phyloP scores from a whole-genome alignment of 106 monocot species.

The Hemerocallis citrina region DNA sequence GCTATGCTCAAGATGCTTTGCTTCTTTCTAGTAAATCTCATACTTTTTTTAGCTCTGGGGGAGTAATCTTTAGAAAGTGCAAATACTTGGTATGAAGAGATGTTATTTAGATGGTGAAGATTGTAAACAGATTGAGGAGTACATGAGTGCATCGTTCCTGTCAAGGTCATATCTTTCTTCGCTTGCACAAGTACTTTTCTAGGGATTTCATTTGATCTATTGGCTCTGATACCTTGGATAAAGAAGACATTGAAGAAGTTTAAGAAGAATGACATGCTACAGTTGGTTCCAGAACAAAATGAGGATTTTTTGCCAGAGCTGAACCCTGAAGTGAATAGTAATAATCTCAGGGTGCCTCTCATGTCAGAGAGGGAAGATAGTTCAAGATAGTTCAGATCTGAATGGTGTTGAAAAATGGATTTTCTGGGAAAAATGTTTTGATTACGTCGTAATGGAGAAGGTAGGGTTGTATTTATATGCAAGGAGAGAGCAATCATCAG shows the following conservation, averaged over 20 bases:
- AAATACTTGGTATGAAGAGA: conserved; percentile 67
- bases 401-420: no score
- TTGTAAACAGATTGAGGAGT: no score
- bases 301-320: no score
- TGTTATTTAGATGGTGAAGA: no score
- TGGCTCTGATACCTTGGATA: conserved; percentile 89
- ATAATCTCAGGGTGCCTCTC: no score
- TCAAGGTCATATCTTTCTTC: conserved; percentile 74
- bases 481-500: no score
- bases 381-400: conserved; percentile 8
- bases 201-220: no score
- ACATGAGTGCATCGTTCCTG: no score
- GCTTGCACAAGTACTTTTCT: conserved; percentile 78
- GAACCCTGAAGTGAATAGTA: no score
- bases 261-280: conserved; percentile 94
- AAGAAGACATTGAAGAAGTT: conserved; percentile 83
- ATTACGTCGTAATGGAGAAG: no score
- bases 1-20: conserved; percentile 90
- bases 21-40: conserved; percentile 91
- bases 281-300: conserved; percentile 75
- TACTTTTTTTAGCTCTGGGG: conserved; percentile 62
- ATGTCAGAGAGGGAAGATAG: conserved; percentile 36
- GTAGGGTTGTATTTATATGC: no score
- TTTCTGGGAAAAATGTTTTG: no score
- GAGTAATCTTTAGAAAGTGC: conserved; percentile 81